Evolutionary conservation across 2,329 filamentous ascomycete genomes (phyloP).

Genomic region (Fusarium papillatum): DNA sequence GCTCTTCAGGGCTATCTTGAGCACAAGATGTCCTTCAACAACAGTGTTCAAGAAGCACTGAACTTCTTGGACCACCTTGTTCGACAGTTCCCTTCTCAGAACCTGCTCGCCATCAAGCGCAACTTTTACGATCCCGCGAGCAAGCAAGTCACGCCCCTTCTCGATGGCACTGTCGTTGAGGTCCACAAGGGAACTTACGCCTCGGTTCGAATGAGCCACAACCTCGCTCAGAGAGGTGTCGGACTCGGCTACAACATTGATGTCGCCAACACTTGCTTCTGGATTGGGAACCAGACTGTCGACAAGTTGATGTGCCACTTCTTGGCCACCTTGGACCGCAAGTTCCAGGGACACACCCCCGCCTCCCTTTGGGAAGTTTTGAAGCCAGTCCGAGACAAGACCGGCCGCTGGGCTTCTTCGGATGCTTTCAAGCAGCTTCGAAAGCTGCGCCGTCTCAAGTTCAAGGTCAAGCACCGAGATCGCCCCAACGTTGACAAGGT

Average conservation of each 20-base stretch:
- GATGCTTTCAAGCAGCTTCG: constrained; percentile 68
- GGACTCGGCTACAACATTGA: constrained; percentile 89
- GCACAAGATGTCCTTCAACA: constrained; percentile 71
- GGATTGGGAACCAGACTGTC: constrained; percentile 62
- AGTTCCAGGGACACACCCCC: constrained; percentile 43
- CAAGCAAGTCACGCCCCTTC: constrained; percentile 66
- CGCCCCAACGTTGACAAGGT: constrained; percentile 60
- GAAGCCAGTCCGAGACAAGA: constrained; percentile 48
- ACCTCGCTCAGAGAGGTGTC: constrained; percentile 60
- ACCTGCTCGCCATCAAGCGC: constrained; percentile 80
- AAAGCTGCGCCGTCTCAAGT: constrained; percentile 67
- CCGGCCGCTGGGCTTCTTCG: constrained; percentile 52
- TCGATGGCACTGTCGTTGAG: constrained; percentile 70
- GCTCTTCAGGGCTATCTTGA: constrained; percentile 76
- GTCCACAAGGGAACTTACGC: constrained; percentile 93
- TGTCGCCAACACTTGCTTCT: constrained; percentile 93
- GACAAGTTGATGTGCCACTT: constrained; percentile 54
- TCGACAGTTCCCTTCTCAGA: constrained; percentile 80
- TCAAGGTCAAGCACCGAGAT: constrained; percentile 65
- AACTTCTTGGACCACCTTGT: constrained; percentile 94
- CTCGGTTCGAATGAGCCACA: constrained; percentile 82
- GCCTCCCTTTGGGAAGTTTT: constrained; percentile 48
- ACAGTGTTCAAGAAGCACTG: constrained; percentile 81
- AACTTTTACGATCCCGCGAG: constrained; percentile 78
- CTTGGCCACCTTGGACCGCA: constrained; percentile 46